Evolutionary conservation across 1,284 basidiomycete genomes (phyloP).

Genomic region (Laetiporus sulphureus): DNA sequence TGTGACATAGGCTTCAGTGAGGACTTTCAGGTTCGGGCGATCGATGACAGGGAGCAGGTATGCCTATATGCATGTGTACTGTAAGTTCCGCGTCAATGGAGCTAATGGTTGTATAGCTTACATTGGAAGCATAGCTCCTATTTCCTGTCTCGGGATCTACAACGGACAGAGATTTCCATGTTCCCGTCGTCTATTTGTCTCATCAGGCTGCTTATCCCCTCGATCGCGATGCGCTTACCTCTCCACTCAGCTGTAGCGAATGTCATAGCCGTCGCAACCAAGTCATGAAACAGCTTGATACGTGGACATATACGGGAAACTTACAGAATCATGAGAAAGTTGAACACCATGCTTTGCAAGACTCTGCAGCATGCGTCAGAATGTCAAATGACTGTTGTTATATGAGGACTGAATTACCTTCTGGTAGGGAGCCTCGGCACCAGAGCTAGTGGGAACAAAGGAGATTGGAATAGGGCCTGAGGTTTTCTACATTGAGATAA

Average conservation of each 20-base stretch:
- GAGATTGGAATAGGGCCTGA: conserved; percentile 10
- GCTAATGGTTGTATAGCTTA: background rate
- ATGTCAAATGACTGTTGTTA: no score
- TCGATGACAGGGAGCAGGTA: conserved; percentile 1
- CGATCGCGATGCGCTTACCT: conserved; percentile 9
- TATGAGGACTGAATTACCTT: conserved; percentile 6
- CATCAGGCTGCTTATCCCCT: background rate
- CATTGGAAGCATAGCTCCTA: conserved; percentile 3
- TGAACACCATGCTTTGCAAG: conserved; percentile 10
- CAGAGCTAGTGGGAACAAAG: conserved; percentile 7
- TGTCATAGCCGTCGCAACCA: no score
- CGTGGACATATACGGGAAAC: no score
- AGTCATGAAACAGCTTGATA: no score
- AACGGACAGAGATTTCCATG: conserved; percentile 6
- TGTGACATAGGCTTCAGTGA: conserved; percentile 7
- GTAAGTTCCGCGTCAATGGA: background rate
- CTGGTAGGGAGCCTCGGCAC: conserved; percentile 10
- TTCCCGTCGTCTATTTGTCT: conserved; percentile 4
- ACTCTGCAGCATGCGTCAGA: conserved; percentile 6
- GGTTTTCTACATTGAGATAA: no score
- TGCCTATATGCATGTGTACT: background rate
- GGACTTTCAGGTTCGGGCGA: conserved; percentile 5
- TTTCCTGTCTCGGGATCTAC: conserved; percentile 1
- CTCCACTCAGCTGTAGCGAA: conserved; percentile 12
- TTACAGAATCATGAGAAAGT: conserved; percentile 12